phyloP scores from a whole-genome alignment of 768 basidiomycete genomes.

The Cystofilobasidium bisporidii region DNA sequence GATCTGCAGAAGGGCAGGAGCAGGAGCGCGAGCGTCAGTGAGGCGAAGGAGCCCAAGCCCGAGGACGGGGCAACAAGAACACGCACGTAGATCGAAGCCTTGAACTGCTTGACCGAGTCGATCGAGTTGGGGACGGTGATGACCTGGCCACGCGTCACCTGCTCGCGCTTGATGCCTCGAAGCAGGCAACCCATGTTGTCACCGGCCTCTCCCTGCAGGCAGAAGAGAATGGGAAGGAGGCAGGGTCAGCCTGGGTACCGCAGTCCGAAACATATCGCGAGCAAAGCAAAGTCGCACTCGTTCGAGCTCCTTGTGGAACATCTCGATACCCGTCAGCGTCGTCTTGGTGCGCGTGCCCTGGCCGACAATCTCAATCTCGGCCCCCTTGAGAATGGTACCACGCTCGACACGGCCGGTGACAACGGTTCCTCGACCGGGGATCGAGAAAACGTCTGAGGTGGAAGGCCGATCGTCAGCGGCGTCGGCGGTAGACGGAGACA shows the following conservation, averaged over 20 bases:
- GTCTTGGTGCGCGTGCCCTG: slow-evolving; percentile 71
- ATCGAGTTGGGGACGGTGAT: slow-evolving; percentile 80
- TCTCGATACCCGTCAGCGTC: slow-evolving; percentile 92
- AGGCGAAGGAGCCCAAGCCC: slow-evolving; percentile 36
- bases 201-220: slow-evolving; percentile 74
- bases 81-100: slow-evolving; percentile 71
- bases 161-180: slow-evolving; percentile 94
- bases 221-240: neutral
- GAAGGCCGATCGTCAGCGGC: too few species aligned
- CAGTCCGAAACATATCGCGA: too few species aligned
- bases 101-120: slow-evolving; percentile 89
- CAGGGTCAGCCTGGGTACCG: too few species aligned
- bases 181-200: slow-evolving; percentile 98
- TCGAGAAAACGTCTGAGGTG: slow-evolving; percentile 73
- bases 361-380: slow-evolving; percentile 87
- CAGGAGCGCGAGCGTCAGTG: slow-evolving; percentile 32
- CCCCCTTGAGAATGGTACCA: slow-evolving; percentile 79
- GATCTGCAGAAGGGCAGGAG: slow-evolving; percentile 45
- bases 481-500: too few species aligned
- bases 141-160: slow-evolving; percentile 85
- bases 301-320: slow-evolving; percentile 99
- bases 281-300: too few species aligned
- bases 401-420: slow-evolving; percentile 93
- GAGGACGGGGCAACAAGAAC: too few species aligned
- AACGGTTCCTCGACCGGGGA: slow-evolving; percentile 96